Evolutionary conservation across 345 rosid species (phyloP).

Genomic region (Eucalyptus sp.): DNA sequence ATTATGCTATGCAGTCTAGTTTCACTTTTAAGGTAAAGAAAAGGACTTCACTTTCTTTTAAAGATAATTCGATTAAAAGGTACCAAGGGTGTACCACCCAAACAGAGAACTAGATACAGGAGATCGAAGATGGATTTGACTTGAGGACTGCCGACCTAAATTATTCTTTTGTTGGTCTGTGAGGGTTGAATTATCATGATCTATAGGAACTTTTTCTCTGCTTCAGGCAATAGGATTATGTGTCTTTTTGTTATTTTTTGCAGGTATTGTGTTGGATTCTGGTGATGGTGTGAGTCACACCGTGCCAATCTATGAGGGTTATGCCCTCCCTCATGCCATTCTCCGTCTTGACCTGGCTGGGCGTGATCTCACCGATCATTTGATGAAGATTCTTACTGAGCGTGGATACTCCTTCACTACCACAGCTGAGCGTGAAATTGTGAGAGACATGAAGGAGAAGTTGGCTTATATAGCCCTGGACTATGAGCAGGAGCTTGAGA

Average conservation of each 20-base stretch:
- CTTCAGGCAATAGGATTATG: not conserved
- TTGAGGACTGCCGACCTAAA: not conserved
- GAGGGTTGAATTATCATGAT: not conserved
- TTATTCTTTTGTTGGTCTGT: not conserved
- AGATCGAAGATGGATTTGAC: not conserved
- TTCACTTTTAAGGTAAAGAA: not conserved
- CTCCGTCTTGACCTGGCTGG: constrained; percentile 65
- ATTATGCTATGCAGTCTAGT: not conserved
- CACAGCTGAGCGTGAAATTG: constrained; percentile 63
- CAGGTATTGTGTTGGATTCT: constrained; percentile 48
- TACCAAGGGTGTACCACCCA: not conserved
- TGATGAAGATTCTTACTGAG: constrained; percentile 64
- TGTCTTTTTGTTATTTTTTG: not conserved
- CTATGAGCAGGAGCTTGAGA: constrained; percentile 56
- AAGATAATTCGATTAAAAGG: not conserved
- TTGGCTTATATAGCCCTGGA: constrained; percentile 57
- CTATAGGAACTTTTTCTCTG: not conserved
- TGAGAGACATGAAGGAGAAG: constrained; percentile 66
- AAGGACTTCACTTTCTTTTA: not conserved
- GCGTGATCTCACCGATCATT: constrained; percentile 55
- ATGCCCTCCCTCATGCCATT: constrained; percentile 64
- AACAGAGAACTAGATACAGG: not conserved
- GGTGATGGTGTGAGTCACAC: constrained; percentile 82
- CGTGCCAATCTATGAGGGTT: constrained; percentile 62
- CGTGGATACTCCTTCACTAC: constrained; percentile 80